phyloP scores from a whole-genome alignment of 495 filamentous ascomycete species.

The Penicillium riverlandense region DNA sequence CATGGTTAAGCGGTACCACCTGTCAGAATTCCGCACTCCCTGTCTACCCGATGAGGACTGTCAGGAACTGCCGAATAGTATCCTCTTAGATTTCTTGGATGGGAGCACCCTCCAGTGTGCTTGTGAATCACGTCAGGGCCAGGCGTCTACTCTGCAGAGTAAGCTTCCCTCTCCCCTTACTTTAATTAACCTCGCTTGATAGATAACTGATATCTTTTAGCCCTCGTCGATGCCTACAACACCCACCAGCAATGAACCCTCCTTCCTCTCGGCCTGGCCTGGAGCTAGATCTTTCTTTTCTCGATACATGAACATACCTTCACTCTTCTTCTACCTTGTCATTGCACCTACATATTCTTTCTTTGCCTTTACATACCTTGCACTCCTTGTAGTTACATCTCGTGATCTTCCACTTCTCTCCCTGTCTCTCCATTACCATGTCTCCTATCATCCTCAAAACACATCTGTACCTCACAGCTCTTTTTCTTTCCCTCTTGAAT shows the following conservation, averaged over 20 bases:
- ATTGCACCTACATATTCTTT: background rate
- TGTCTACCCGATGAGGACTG: constrained; percentile 79
- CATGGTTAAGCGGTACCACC: constrained; percentile 66
- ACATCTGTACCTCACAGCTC: background rate
- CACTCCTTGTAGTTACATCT: no score
- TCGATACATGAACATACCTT: no score
- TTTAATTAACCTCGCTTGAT: background rate
- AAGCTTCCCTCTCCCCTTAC: constrained; percentile 24
- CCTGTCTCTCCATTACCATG: no score
- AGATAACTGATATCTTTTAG: constrained; percentile 1
- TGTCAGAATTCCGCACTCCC: constrained; percentile 71
- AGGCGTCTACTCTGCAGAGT: constrained; percentile 60
- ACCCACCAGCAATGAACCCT: constrained; percentile 15
- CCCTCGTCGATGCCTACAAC: constrained; percentile 21
- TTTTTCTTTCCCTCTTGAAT: background rate
- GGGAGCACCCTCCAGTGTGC: constrained; percentile 82
- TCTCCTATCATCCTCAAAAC: background rate
- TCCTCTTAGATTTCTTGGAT: constrained; percentile 75
- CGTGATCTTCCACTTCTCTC: no score
- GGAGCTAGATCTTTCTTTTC: background rate
- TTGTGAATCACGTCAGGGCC: constrained; percentile 70
- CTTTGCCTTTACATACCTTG: no score
- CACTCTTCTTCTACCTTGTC: background rate
- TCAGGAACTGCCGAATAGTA: constrained; percentile 82
- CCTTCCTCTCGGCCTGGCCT: background rate